Conservation (phyloP, 148 eudicot genomes). For the Dianthus caryophyllus region DNA sequence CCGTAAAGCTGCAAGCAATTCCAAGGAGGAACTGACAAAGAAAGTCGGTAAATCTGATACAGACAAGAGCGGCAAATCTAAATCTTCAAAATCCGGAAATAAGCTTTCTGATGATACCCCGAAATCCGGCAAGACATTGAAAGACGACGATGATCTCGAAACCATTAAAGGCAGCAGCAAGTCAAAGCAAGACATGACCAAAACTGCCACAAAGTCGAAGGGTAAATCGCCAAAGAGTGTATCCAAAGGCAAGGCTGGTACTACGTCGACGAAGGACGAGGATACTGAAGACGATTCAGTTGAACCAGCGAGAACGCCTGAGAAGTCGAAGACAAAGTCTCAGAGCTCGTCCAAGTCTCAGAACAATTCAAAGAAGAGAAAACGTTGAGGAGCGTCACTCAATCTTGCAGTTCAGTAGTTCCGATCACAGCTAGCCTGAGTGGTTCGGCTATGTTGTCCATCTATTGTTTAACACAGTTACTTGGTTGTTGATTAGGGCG, state of each 20-base stretch:
- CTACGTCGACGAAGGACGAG: conserved; percentile 33
- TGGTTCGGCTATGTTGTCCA: background rate
- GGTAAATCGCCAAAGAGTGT: conserved; percentile 40
- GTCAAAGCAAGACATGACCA: conserved; percentile 29
- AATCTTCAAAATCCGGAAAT: conserved; percentile 23
- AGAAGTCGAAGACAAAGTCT: conserved; percentile 21
- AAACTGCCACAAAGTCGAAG: conserved; percentile 34
- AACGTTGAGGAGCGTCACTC: conserved; percentile 14
- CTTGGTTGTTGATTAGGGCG: background rate
- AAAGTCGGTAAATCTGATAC: conserved; percentile 28
- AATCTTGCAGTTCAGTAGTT: background rate
- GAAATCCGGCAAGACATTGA: conserved; percentile 32
- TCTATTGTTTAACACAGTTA: background rate
- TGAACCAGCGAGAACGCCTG: conserved; percentile 35
- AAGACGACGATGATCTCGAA: conserved; percentile 29
- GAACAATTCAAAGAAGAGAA: conserved; percentile 30
- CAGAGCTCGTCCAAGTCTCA: conserved; percentile 21
- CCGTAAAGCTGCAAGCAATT: conserved; percentile 32
- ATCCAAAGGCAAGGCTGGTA: conserved; percentile 29
- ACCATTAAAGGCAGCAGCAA: conserved; percentile 27
- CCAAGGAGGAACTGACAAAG: conserved; percentile 37
- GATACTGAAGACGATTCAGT: conserved; percentile 32
- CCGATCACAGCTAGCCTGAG: background rate
- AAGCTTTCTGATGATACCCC: conserved; percentile 28
- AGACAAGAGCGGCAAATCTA: conserved; percentile 30